These are phyloP conservation scores for Mortierella polycephala DNA, from an alignment of 371 early-diverging fungal genomes.

Conservation along the genomic window DNA sequence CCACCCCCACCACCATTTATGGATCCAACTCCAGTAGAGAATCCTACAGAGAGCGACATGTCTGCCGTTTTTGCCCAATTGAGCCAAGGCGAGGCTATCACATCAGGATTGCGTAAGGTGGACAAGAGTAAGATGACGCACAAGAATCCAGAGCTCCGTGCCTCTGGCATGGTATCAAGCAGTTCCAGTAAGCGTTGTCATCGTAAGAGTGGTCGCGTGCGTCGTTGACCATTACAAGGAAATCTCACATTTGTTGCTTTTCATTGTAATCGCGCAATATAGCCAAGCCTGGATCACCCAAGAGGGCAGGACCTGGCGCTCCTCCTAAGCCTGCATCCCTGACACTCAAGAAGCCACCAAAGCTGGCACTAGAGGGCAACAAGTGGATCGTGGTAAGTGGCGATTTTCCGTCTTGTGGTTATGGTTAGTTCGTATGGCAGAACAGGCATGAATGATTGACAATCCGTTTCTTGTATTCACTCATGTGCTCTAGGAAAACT, in stretches of 20 bases:
- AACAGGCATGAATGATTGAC: neutral
- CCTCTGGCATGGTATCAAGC: conserved; percentile 63
- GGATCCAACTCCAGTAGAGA: conserved; percentile 39
- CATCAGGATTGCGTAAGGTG: conserved; percentile 90
- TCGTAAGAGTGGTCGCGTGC: no score
- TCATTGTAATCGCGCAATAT: neutral
- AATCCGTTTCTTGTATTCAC: neutral
- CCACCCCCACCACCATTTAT: conserved; percentile 69
- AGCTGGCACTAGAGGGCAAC: conserved; percentile 84
- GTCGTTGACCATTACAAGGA: no score
- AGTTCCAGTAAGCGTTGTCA: conserved; percentile 44
- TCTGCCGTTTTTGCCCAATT: conserved; percentile 87
- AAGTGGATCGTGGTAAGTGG: conserved; percentile 88
- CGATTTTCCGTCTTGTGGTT: no score
- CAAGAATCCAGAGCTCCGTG: conserved; percentile 92
- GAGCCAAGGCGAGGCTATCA: conserved; percentile 85
- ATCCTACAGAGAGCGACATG: conserved; percentile 55
- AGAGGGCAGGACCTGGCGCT: conserved; percentile 70
- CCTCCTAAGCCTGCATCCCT: conserved; percentile 72
- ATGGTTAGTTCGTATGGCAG: no score
- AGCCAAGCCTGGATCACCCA: conserved; percentile 56
- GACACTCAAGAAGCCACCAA: conserved; percentile 82
- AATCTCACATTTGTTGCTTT: no score
- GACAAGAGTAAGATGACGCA: conserved; percentile 96
- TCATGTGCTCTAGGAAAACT: conserved; percentile 68